Base-by-base conservation (phyloP, 495 filamentous ascomycete genomes). In the Penicillium psychrofluorescens region DNA sequence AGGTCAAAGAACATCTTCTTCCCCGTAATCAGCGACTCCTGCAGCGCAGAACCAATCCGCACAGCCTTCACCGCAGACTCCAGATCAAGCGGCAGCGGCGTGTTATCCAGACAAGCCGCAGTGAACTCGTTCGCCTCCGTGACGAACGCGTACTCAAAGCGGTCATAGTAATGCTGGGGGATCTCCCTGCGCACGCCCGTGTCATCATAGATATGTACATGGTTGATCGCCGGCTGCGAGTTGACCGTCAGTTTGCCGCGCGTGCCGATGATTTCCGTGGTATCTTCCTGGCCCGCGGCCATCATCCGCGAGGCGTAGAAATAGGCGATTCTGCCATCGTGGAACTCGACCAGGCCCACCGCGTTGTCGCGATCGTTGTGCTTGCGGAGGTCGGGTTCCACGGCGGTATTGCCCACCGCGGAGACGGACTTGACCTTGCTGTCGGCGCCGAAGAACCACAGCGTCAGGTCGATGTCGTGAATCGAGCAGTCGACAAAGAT, bases 221-320 rank as follows among this genome's bases (percentile, higher is more conserved):
- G 66, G 37, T 76, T 74, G 22, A 54, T 37, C 38, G 58, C 53
- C 13, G 80, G 80, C 45, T 77, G 66, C 9, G 63, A 67, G 46
- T 82, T 83, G 15, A 83, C 70, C 0, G 68, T 63, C 10, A 83
- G 37, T 51, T 82, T 83, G 5, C 80, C 80, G 41, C 72, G 62
- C 0, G 80, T 83, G 7, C 80, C 80, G 44, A 83, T 77, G 40
- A 84, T 69, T 62, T 84, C 80, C 0, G 80, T 80, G 45, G 67
- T 71, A 49, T 84, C 80, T 48, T 81, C 71, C 60, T 83, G 80
- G 1, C 80, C 80, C 2, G 73, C 68, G 0, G 77, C 74, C 76
- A 83, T 83, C 78, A 81, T 83, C 11, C 80, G 64, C 7, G 60
- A 68, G 13, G 61, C 64, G 57, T 79, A 83, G 45, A 80, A 75